phyloP scores from a whole-genome alignment of 768 basidiomycete species.

The Lentinula lateritia region DNA sequence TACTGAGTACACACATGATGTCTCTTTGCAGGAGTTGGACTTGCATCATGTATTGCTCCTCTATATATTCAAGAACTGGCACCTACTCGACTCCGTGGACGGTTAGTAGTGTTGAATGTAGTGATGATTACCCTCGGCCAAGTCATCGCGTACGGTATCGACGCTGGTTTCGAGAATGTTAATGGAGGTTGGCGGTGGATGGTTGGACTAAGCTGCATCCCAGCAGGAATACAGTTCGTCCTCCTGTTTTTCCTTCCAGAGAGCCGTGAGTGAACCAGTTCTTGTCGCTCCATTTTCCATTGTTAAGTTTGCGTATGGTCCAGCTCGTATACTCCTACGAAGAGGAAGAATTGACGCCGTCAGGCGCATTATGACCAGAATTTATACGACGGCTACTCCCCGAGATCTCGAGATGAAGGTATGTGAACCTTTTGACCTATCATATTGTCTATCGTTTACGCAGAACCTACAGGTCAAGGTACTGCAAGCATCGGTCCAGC shows the following conservation, averaged over 20 bases:
- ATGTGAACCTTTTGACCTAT: neutral
- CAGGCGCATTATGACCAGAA: constrained; percentile 49
- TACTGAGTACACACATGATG: neutral
- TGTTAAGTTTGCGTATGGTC: neutral
- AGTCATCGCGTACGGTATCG: constrained; percentile 73
- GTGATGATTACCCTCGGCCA: constrained; percentile 80
- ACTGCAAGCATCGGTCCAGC: constrained; percentile 52
- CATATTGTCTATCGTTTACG: neutral
- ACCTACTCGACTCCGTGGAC: constrained; percentile 65
- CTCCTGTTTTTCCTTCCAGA: constrained; percentile 69
- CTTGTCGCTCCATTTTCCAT: neutral
- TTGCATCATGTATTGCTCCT: constrained; percentile 75
- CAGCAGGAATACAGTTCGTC: constrained; percentile 57
- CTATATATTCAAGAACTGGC: constrained; percentile 83
- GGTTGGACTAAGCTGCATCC: constrained; percentile 72
- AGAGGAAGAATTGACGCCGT: constrained; percentile 47
- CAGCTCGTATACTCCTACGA: constrained; percentile 58
- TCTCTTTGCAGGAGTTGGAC: constrained; percentile 46
- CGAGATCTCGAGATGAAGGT: constrained; percentile 67
- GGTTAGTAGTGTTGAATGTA: constrained; percentile 79
- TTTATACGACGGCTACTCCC: constrained; percentile 62
- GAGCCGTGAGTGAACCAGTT: constrained; percentile 50
- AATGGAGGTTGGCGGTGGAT: constrained; percentile 77
- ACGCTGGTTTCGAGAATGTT: constrained; percentile 56
- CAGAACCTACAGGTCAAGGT: constrained; percentile 40